A percentile compares a stretch with the other conserved stretches of the same genome.
Evolutionary conservation across 345 rosid genomes (phyloP).

Genomic region (Hibiscus mutabilis): DNA sequence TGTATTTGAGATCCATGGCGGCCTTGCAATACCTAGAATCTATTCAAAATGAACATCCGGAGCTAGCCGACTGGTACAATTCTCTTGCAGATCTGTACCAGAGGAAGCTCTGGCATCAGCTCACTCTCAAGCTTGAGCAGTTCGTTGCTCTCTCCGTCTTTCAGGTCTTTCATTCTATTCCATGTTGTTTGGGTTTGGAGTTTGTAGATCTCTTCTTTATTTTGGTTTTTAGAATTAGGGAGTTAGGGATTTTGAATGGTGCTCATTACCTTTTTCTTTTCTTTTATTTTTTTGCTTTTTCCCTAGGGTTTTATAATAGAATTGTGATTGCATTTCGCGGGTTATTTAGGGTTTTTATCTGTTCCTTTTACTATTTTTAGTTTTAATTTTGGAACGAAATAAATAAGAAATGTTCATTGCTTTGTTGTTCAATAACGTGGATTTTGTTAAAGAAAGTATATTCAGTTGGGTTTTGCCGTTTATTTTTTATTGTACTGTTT

Average conservation of each 20-base stretch:
- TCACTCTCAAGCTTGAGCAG: constrained; percentile 93
- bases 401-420: neutral
- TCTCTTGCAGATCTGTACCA: constrained; percentile 90
- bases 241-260: neutral
- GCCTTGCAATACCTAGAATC: constrained; percentile 86
- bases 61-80: constrained; percentile 87
- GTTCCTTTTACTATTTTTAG: neutral
- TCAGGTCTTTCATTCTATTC: constrained; percentile 39
- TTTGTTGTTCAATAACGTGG: neutral
- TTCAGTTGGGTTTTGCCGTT: neutral
- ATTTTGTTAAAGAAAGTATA: neutral
- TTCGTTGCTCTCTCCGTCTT: constrained; percentile 79
- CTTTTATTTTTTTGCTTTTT: neutral
- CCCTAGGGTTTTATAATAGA: neutral
- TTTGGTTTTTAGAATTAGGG: neutral
- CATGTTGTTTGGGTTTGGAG: neutral
- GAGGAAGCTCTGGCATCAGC: constrained; percentile 99
- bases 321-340: neutral
- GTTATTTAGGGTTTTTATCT: neutral
- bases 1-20: constrained; percentile 45
- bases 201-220: constrained; percentile 9
- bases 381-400: neutral
- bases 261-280: neutral
- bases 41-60: constrained; percentile 62
- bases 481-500: neutral